A percentile compares a stretch with the other conserved stretches of the same genome.
Evolutionary conservation across 2,329 filamentous ascomycete species (phyloP).

Genomic region (Ascochyta viciae-villosae): DNA sequence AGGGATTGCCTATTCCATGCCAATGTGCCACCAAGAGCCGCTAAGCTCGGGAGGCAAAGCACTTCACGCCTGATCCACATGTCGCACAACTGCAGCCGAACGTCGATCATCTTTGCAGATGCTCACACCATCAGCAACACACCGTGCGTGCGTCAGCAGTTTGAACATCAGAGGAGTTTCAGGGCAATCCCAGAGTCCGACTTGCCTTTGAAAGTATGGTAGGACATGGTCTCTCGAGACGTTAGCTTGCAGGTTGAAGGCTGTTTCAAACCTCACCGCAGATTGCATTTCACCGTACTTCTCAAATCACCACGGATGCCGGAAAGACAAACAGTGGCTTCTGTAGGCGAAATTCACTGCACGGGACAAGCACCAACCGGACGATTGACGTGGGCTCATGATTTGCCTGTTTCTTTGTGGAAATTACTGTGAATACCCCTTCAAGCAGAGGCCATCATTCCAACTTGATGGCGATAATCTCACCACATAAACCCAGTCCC

Average conservation of each 20-base stretch:
- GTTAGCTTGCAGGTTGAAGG: background rate
- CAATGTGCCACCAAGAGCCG: conserved; percentile 5
- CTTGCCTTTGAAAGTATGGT: background rate
- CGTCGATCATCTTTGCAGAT: background rate
- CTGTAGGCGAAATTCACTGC: too few species aligned
- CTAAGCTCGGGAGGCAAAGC: conserved; percentile 14
- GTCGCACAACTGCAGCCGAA: conserved; percentile 11
- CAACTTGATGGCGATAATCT: too few species aligned
- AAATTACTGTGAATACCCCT: too few species aligned
- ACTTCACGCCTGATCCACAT: background rate
- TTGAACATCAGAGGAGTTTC: background rate
- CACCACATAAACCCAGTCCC: too few species aligned
- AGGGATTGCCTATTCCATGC: conserved; percentile 5
- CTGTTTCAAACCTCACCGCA: conserved; percentile 9
- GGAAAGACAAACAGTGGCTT: too few species aligned
- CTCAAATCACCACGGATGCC: too few species aligned
- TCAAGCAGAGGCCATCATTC: too few species aligned
- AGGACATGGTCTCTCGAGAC: background rate
- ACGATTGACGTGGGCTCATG: too few species aligned
- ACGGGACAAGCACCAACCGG: too few species aligned
- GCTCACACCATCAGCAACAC: conserved; percentile 9
- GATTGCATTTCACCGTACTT: background rate
- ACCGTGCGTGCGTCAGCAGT: conserved; percentile 8
- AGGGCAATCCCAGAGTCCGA: background rate
- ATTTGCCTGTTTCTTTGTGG: too few species aligned